Conservation (phyloP, 2,329 filamentous ascomycete species). For the Nakataea oryzae region DNA sequence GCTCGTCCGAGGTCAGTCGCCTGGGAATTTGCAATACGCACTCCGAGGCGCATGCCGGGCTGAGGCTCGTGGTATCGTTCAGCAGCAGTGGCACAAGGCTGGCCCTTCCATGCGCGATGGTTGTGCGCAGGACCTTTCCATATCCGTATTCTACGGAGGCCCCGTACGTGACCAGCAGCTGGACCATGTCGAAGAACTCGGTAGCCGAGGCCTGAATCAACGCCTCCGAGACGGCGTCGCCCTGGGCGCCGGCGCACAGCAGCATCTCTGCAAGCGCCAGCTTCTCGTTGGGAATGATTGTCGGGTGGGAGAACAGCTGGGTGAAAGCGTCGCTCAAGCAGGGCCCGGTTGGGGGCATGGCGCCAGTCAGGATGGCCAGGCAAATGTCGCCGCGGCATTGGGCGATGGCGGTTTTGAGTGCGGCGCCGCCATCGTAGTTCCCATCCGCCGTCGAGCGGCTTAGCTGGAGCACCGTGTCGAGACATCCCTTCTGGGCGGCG, state of each 20-base stretch:
- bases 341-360: constrained; percentile 35
- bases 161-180: constrained; percentile 40
- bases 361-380: constrained; percentile 42
- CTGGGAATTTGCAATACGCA: constrained; percentile 39
- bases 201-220: constrained; percentile 36
- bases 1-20: constrained; percentile 31
- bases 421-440: constrained; percentile 39
- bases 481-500: constrained; percentile 36
- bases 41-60: constrained; percentile 33
- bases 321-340: constrained; percentile 40
- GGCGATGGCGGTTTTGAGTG: constrained; percentile 37
- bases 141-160: constrained; percentile 45
- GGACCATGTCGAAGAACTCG: constrained; percentile 43
- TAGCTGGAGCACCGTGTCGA: constrained; percentile 38
- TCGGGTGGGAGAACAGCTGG: constrained; percentile 31
- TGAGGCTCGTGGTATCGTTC: constrained; percentile 29
- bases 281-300: constrained; percentile 37
- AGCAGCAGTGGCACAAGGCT: constrained; percentile 37
- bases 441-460: constrained; percentile 43
- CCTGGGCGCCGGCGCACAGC: constrained; percentile 46
- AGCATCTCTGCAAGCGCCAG: constrained; percentile 42
- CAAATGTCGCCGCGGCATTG: constrained; percentile 41
- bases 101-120: constrained; percentile 33
- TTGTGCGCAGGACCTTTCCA: constrained; percentile 35
- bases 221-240: constrained; percentile 35